Evolutionary conservation across 352 stramenopile genomes (phyloP).

Genomic region (Thalassiosira livingstoniorum): DNA sequence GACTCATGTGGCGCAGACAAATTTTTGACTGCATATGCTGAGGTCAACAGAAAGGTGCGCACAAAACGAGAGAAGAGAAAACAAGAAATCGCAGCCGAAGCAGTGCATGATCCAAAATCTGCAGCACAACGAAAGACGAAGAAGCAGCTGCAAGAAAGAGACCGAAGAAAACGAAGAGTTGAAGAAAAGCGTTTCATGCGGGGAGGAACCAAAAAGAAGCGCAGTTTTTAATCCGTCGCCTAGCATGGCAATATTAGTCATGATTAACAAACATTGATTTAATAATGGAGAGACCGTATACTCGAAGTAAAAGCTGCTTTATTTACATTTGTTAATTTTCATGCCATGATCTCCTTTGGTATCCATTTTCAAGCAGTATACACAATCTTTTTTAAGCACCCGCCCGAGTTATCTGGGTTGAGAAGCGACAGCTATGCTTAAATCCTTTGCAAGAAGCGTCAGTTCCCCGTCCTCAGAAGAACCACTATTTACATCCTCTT

Average conservation of each 20-base stretch:
- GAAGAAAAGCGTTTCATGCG: constrained; percentile 67
- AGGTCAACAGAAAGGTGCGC: constrained; percentile 77
- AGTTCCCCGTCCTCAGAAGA: constrained; percentile 32
- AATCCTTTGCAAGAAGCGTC: neutral
- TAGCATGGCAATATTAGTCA: no score
- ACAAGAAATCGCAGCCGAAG: constrained; percentile 72
- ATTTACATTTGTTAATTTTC: no score
- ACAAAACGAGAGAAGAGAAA: constrained; percentile 83
- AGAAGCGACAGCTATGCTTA: no score
- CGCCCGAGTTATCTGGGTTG: no score
- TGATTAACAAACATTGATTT: no score
- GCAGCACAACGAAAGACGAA: constrained; percentile 79
- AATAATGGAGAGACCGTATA: no score
- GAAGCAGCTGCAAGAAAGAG: constrained; percentile 80
- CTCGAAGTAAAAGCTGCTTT: no score
- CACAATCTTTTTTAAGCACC: no score
- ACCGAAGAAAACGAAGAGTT: constrained; percentile 78
- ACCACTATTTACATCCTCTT: constrained; percentile 34
- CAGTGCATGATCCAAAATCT: constrained; percentile 72
- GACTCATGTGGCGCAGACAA: constrained; percentile 72
- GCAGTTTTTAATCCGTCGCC: no score
- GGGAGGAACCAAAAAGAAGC: constrained; percentile 67
- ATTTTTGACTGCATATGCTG: constrained; percentile 78
- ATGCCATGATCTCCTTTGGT: no score
- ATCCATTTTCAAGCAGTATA: no score